A percentile compares a stretch with the other conserved stretches of the same genome.
These are phyloP conservation scores for Taiozyma sp. DNA, from an alignment of 1,139 yeast species.

Conservation along the genomic window DNA sequence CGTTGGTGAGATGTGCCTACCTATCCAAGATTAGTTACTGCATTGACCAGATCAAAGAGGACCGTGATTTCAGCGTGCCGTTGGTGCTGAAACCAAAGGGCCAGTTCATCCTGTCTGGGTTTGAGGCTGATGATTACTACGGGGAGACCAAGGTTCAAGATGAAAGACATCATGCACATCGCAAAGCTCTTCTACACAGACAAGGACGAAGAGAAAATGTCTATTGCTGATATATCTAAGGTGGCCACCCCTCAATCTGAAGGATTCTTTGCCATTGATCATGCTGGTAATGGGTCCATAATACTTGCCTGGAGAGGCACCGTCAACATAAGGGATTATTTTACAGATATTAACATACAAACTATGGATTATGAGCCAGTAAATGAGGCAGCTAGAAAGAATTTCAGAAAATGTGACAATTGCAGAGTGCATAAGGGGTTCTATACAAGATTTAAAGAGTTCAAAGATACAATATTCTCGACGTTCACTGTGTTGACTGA, in stretches of 20 bases:
- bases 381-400: slow-evolving; percentile 14
- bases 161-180: neutral
- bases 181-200: neutral
- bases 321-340: slow-evolving; percentile 48
- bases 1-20: slow-evolving; percentile 14
- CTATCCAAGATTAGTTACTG: slow-evolving; percentile 18
- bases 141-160: neutral
- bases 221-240: neutral
- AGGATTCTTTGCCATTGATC: slow-evolving; percentile 44
- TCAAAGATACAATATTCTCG: slow-evolving; percentile 33
- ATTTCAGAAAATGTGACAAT: slow-evolving; percentile 30
- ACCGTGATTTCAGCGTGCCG: slow-evolving; percentile 10
- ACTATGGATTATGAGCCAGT: slow-evolving; percentile 17
- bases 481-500: slow-evolving; percentile 11
- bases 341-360: slow-evolving; percentile 38
- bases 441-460: slow-evolving; percentile 32
- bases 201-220: neutral
- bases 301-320: slow-evolving; percentile 52
- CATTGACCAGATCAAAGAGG: slow-evolving; percentile 10
- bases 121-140: slow-evolving; percentile 7
- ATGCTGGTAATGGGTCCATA: slow-evolving; percentile 30
- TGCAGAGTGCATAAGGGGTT: slow-evolving; percentile 63
- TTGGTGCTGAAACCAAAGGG: slow-evolving; percentile 12
- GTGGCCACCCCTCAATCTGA: slow-evolving; percentile 2
- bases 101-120: slow-evolving; percentile 13